phyloP scores from a whole-genome alignment of 345 rosid species.

The Citrus maxima region DNA sequence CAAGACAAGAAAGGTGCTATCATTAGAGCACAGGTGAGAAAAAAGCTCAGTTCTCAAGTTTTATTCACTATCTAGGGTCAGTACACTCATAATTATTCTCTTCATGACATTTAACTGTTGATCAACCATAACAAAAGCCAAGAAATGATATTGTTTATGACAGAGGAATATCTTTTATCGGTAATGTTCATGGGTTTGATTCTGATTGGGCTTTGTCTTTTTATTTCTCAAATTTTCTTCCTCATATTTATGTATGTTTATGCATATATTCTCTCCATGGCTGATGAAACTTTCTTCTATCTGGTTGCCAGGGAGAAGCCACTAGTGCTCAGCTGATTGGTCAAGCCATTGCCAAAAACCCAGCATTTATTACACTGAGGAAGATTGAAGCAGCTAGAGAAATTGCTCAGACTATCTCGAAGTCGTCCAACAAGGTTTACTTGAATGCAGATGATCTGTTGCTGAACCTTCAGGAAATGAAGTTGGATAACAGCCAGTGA shows the following conservation, averaged over 20 bases:
- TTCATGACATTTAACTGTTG: neutral
- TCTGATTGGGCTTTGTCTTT: too few species aligned
- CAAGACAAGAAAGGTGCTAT: constrained; percentile 90
- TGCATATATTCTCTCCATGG: neutral
- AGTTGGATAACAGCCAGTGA: constrained; percentile 23
- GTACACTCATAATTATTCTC: neutral
- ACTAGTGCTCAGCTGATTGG: constrained; percentile 93
- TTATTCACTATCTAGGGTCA: neutral
- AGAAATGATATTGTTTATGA: neutral
- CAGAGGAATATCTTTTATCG: neutral
- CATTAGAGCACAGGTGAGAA: constrained; percentile 79
- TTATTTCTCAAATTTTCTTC: neutral
- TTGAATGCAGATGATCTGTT: constrained; percentile 68
- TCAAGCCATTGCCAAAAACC: constrained; percentile 87
- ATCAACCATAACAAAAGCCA: neutral
- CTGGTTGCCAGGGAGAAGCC: constrained; percentile 73
- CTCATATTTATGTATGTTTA: neutral
- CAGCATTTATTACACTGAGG: constrained; percentile 87
- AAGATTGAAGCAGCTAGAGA: constrained; percentile 96
- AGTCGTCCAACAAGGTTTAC: constrained; percentile 72
- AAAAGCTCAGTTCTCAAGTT: neutral
- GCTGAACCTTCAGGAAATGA: constrained; percentile 78
- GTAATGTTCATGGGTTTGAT: neutral
- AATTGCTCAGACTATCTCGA: constrained; percentile 76
- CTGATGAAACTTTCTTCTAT: neutral